These are phyloP conservation scores for Neofusicoccum cordaticola DNA, from an alignment of 2,329 filamentous ascomycete genomes.

Conservation along the genomic window DNA sequence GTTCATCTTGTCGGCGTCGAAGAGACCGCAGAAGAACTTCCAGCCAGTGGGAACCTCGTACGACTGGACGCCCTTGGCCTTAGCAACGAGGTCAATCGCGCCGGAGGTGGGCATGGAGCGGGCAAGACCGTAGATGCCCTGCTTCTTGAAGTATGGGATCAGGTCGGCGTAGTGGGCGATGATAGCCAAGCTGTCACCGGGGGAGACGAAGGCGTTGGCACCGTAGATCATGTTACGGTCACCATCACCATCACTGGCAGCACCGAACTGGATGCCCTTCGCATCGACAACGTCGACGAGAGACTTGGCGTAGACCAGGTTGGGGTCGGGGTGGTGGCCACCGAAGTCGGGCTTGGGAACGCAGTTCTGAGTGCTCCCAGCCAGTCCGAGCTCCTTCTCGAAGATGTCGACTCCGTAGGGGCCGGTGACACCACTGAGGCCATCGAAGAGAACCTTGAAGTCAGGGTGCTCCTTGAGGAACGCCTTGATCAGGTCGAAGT, in stretches of 20 bases:
- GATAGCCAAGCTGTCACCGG: slow-evolving; percentile 94
- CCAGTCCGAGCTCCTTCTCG: slow-evolving; percentile 84
- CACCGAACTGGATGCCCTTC: slow-evolving; percentile 89
- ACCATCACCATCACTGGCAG: slow-evolving; percentile 93
- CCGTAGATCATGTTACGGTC: slow-evolving; percentile 99
- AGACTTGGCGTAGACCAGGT: slow-evolving; percentile 93
- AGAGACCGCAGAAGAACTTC: slow-evolving; percentile 98
- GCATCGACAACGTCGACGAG: slow-evolving; percentile 92
- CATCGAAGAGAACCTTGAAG: slow-evolving; percentile 97
- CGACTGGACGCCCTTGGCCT: slow-evolving; percentile 84
- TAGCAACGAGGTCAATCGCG: slow-evolving; percentile 91
- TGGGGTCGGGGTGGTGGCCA: slow-evolving; percentile 95
- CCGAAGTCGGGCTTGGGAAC: slow-evolving; percentile 90
- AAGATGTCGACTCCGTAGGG: slow-evolving; percentile 95
- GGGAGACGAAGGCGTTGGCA: slow-evolving; percentile 92
- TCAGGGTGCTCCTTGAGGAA: slow-evolving; percentile 84
- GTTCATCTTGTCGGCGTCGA: slow-evolving; percentile 91
- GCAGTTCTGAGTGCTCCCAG: slow-evolving; percentile 85
- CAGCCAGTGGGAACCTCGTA: slow-evolving; percentile 98
- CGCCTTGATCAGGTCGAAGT: slow-evolving; percentile 91
- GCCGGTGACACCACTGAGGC: slow-evolving; percentile 89
- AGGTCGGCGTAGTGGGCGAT: slow-evolving; percentile 95
- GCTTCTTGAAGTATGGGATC: slow-evolving; percentile 97
- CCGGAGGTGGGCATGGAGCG: slow-evolving; percentile 97
- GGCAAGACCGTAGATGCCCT: slow-evolving; percentile 91